These are phyloP conservation scores for Massariosphaeria phaeospora DNA, from an alignment of 495 filamentous ascomycete genomes.

Conservation along the genomic window DNA sequence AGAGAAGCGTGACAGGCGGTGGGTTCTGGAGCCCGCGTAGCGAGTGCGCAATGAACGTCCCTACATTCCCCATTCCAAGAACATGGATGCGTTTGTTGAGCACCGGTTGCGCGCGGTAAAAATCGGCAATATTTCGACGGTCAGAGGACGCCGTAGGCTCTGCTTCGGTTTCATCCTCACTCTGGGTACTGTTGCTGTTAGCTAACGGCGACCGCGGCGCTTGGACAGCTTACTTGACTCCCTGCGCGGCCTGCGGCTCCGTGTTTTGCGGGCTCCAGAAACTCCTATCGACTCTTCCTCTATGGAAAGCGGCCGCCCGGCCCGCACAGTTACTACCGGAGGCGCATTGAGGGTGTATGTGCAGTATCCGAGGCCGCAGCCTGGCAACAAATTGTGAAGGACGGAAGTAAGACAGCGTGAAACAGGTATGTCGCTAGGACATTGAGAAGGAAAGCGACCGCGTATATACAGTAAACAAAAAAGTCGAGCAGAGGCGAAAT, in stretches of 20 bases:
- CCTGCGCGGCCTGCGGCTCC: constrained; percentile 9
- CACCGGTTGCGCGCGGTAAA: constrained; percentile 22
- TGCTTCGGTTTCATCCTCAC: neutral
- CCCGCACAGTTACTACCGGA: constrained; percentile 28
- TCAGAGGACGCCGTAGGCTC: neutral
- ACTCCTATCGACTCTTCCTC: neutral
- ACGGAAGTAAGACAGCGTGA: constrained; percentile 34
- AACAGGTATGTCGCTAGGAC: neutral
- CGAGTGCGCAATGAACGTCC: constrained; percentile 57
- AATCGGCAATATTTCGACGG: constrained; percentile 11
- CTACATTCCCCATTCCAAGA: constrained; percentile 55
- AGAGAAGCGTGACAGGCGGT: constrained; percentile 56
- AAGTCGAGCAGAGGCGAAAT: neutral
- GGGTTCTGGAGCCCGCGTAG: constrained; percentile 52
- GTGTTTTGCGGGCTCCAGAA: constrained; percentile 13
- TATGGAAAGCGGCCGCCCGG: constrained; percentile 31
- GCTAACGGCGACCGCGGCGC: neutral
- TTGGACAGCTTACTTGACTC: constrained; percentile 2
- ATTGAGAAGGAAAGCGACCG: neutral
- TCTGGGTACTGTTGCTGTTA: neutral
- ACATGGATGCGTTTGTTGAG: constrained; percentile 48
- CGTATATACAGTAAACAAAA: neutral
- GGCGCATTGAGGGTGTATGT: constrained; percentile 22
- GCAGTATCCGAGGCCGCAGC: constrained; percentile 35
- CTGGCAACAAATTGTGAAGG: constrained; percentile 22